Base-by-base conservation (phyloP, 2,329 filamentous ascomycete genomes). In the Talaromyces sp. region DNA sequence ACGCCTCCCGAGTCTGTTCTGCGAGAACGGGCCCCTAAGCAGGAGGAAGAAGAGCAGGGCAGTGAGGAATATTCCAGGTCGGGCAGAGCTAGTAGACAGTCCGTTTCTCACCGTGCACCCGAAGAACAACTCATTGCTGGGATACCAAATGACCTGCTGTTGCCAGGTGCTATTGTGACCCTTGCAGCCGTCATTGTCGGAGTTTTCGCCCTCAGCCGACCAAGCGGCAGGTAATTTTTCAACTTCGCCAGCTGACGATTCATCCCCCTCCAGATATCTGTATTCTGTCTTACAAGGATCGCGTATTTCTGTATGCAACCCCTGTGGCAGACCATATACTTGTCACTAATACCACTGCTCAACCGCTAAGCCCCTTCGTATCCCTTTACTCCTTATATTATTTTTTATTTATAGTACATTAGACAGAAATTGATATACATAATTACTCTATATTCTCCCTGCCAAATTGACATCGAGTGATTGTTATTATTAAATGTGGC, bases 131-230 rank as follows among this genome's bases (percentile, higher is more conserved):
- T 96, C 62, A 93, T 99, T 71, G 84, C 88, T 2, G 95, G 95
- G 59, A 90, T 99, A 36, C 92, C 95, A 9, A 99, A 99, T 72
- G 95, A 99, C 71, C 81, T 98, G 59, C 82, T 99, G 19, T 84
- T 98, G 49, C 95, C 95, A 0, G 95, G 95, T 66, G 95, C 95
- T 22, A 93, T 99, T 73, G 92, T 95, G 61, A 93, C 93, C n/a
- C 79, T 99, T 71, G 95, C 93, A 10, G 91, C 96, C 51, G 93
- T 96, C 42, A 96, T 99, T 76, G 83, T 96, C 47, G 91, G 91
- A 66, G 93, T 98, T 11, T 99, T 99, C 78, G 88, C 92, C 49
- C 86, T 99, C 70, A 88, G 91, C 63, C 87, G 92, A 66, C 79
- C 88, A 49, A 82, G 78, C 17, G 81, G 77, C 64, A 78, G 81